Evolutionary conservation across 2,329 filamentous ascomycete genomes (phyloP), one percentile per base, ranked within the genome.

Genomic region (Teratosphaeria viscida): DNA sequence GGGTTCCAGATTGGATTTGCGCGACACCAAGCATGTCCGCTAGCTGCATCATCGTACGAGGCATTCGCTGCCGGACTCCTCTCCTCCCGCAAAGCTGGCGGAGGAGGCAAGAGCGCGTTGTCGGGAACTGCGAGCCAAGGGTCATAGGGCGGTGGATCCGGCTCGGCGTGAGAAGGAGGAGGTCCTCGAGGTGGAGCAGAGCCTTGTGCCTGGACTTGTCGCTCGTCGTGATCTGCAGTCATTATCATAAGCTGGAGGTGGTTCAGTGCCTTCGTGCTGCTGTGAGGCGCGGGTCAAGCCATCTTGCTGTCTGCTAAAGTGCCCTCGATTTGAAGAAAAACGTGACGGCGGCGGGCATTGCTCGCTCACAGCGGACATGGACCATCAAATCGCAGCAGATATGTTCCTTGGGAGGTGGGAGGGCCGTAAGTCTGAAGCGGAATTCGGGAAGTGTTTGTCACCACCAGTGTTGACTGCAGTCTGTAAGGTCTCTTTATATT

Each of bases 111-210:
- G 10, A 88, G 79, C 0, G 86, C 79, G 1, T 84, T 90, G 71
- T 91, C 88, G 0, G 88, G 87, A 1, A 90, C 86, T 2, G 85
- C 82, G 6, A 81, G 79, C 88, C 88, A 91, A 73, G 88, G 84
- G 70, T 90, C 87, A 65, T 84, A 84, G 29, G 81, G 79, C 19
- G 82, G 82, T 14, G 82, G 81, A 69, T 73, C 58, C 70, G 71
- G 58, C 67, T 67, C 62, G n/a, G 60, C 52, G 47, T 49, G 65
- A 59, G 27, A 61, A 26, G 69, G 68, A 35, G 71, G 70, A 8
- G 70, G 68, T 8, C 70, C 71, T 1, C 67, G 64, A 35, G 71
- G 71, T 26, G 72, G 69, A 56, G 66, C 62, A 56, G 68, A 71
- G 43, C 1, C 43, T 49, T 49, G 19, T 19, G n/a, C 19, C 19